phyloP scores from a whole-genome alignment of 208 protist genomes.

The Crithidia fasciculata region DNA sequence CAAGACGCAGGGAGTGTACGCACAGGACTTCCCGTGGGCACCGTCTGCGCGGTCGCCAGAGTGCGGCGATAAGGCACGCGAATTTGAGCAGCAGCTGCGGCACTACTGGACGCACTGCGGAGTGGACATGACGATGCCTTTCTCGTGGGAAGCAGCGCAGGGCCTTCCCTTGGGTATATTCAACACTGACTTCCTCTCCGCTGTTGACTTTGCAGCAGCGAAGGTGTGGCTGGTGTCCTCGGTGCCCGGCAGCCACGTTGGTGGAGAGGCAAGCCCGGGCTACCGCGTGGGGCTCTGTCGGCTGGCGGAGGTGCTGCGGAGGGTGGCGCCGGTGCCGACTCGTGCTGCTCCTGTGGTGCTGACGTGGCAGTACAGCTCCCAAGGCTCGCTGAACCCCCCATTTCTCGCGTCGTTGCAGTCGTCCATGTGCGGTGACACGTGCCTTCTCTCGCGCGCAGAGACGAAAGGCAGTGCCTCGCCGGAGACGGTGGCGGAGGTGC shows the following conservation, averaged over 20 bases:
- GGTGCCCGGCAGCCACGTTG: slow-evolving; percentile 59
- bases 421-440: slow-evolving; percentile 42
- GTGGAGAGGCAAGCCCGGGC: slow-evolving; percentile 31
- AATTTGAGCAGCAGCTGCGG: slow-evolving; percentile 56
- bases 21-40: slow-evolving; percentile 83
- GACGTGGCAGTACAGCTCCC: slow-evolving; percentile 88
- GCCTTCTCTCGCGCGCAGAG: not conserved
- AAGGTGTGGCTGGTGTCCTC: slow-evolving; percentile 67
- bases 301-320: slow-evolving; percentile 36
- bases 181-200: slow-evolving; percentile 43
- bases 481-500: slow-evolving; percentile 33
- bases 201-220: slow-evolving; percentile 65
- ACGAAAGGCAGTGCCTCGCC: not conserved
- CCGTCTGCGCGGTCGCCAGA: not conserved
- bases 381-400: slow-evolving; percentile 54
- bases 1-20: slow-evolving; percentile 80
- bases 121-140: slow-evolving; percentile 5
- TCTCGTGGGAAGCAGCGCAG: slow-evolving; percentile 7
- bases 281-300: slow-evolving; percentile 39
- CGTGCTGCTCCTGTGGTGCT: slow-evolving; percentile 23
- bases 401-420: slow-evolving; percentile 58
- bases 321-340: not conserved
- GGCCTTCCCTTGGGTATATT: slow-evolving; percentile 34
- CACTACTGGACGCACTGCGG: slow-evolving; percentile 28
- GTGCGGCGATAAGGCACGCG: slow-evolving; percentile 16